A percentile compares a stretch with the other conserved stretches of the same genome.
Conservation (phyloP, 78 protist genomes). For the Dictyostelium capitatum region DNA sequence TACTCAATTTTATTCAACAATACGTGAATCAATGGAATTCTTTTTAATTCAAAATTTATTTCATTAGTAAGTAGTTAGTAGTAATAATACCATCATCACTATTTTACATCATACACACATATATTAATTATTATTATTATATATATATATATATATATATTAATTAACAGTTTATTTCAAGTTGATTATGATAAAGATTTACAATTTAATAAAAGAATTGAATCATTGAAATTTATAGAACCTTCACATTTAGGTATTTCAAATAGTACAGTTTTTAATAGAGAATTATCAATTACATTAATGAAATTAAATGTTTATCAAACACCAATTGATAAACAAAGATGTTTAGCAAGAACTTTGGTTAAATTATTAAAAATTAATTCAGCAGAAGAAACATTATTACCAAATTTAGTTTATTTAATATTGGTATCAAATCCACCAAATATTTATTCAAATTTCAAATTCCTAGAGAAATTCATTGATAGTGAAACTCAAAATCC, state of each 20-base stretch:
- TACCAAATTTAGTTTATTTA: constrained; percentile 58
- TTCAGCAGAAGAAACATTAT: constrained; percentile 33
- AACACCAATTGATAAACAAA: constrained; percentile 56
- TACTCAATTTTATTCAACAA: background rate
- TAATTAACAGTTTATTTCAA: constrained; percentile 37
- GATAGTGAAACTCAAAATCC: constrained; percentile 16
- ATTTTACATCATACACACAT: no score
- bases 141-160: background rate
- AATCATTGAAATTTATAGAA: constrained; percentile 51
- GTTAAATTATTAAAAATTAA: constrained; percentile 13
- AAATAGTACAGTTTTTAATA: background rate
- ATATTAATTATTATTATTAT: no score
- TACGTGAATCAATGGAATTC: constrained; percentile 38
- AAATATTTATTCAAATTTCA: constrained; percentile 48
- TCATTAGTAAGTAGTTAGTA: constrained; percentile 32
- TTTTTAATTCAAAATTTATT: constrained; percentile 51
- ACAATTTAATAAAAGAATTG: constrained; percentile 34
- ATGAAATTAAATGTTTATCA: constrained; percentile 42
- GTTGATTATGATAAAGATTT: constrained; percentile 35
- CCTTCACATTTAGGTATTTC: constrained; percentile 37
- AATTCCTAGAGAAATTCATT: constrained; percentile 25
- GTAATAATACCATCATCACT: no score
- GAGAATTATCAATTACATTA: background rate
- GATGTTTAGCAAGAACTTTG: constrained; percentile 54
- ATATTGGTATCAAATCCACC: constrained; percentile 50